These are phyloP conservation scores for Arachnomyces sp. DNA, from an alignment of 2,329 filamentous ascomycete species.

Conservation along the genomic window DNA sequence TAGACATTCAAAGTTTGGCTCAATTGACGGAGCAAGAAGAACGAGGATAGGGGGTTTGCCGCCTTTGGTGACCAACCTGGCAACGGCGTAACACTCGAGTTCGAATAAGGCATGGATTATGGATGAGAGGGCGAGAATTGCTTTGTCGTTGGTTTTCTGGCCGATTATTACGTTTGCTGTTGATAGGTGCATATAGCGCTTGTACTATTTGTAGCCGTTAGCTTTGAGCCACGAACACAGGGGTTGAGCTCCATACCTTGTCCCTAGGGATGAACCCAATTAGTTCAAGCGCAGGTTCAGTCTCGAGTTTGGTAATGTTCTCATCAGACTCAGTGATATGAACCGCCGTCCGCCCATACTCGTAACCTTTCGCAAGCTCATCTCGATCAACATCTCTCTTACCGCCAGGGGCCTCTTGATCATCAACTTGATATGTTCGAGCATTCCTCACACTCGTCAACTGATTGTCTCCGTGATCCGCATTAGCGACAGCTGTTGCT, in stretches of 20 bases:
- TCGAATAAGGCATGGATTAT: conserved; percentile 82
- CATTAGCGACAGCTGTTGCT: conserved; percentile 37
- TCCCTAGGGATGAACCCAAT: conserved; percentile 74
- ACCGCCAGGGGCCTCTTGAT: conserved; percentile 64
- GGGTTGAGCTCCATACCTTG: conserved; percentile 43
- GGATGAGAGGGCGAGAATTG: conserved; percentile 76
- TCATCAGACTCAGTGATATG: conserved; percentile 79
- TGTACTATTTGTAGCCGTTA: conserved; percentile 48
- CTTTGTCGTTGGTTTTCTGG: conserved; percentile 69
- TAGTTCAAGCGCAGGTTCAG: conserved; percentile 64
- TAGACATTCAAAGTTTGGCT: conserved; percentile 71
- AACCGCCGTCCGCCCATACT: conserved; percentile 87
- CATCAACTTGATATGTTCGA: conserved; percentile 73
- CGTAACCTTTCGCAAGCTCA: conserved; percentile 82
- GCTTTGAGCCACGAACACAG: not conserved
- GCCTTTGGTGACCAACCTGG: conserved; percentile 76
- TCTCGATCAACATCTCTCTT: conserved; percentile 76
- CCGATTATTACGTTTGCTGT: conserved; percentile 70
- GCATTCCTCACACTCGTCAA: conserved; percentile 66
- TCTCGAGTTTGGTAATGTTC: conserved; percentile 82
- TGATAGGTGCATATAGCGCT: conserved; percentile 78
- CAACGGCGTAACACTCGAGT: conserved; percentile 75
- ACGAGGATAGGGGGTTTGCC: conserved; percentile 68
- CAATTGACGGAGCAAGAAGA: conserved; percentile 70
- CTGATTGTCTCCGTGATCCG: conserved; percentile 19